Evolutionary conservation across 805 yeast genomes (phyloP), one percentile per base, ranked within the genome.

Genomic region (Brettanomyces sp.): DNA sequence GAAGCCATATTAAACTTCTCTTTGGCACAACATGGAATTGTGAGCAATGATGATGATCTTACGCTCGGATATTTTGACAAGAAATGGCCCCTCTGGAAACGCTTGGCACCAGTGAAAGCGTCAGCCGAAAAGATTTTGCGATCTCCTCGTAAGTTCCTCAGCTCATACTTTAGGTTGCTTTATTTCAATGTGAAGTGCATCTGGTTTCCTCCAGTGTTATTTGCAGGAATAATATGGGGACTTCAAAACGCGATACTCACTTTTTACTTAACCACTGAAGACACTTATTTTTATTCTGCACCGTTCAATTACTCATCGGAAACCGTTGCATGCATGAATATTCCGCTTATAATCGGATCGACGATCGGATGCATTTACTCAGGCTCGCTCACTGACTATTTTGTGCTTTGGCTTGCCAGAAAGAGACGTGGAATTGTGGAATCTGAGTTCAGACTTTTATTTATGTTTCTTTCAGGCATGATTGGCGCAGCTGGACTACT

Each of bases 181-280:
- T 23, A 51, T 9, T 47, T 55, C 41, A 64, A 59, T 41, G 33
- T 62, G 22, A 47, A 50, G n/a, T 58, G 64, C 42, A 36, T 63
- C 3, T 49, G 54, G 44, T 79, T 78, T 56, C 86, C 86, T 1
- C 80, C 85, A 1, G 80, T 79, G 9, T 62, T 81, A 50, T 66
- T 74, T 30, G 72, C 82, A 3, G 86, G 87, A n/a, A 49, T 79
- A 7, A 77, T 81, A 50, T 84, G 90, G 88, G 91, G 91, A 22
- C 69, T 79, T 46, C 90, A 84, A 58, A 85, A 82, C 57, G 85
- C 88, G 0, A 77, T 82, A 56, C 67, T 84, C 51, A 74, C 89
- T 0, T 84, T 85, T 56, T 85, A 84, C 62, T 61, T 85, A 49
- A 83, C 90, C 1, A 76, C 85, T 3, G 82, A 82, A 57, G 89